These are phyloP conservation scores for Drechslera avenae DNA, from an alignment of 2,329 filamentous ascomycete genomes.

Conservation along the genomic window DNA sequence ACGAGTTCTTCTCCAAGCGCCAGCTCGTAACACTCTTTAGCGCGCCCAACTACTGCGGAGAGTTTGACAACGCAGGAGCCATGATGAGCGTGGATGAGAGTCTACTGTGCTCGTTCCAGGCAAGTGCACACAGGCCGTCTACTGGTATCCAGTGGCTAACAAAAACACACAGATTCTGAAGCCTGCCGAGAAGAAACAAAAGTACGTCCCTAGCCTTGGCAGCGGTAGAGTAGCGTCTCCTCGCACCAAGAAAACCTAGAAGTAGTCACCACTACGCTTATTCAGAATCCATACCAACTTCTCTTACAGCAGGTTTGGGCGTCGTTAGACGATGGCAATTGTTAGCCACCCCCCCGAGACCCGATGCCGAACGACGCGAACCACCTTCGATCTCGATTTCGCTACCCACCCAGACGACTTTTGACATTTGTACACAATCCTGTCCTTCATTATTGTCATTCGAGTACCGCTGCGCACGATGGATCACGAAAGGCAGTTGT, in stretches of 20 bases:
- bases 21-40: slow-evolving; percentile 97
- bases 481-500: slow-evolving; percentile 3
- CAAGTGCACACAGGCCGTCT: slow-evolving; percentile 47
- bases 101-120: slow-evolving; percentile 98
- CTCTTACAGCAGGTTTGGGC: slow-evolving; percentile 87
- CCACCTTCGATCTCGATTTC: slow-evolving; percentile 41
- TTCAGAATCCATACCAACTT: slow-evolving; percentile 53
- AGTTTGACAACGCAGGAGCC: slow-evolving; percentile 98
- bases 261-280: slow-evolving; percentile 55
- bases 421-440: slow-evolving; percentile 39
- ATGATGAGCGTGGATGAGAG: slow-evolving; percentile 99
- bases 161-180: slow-evolving; percentile 77
- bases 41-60: slow-evolving; percentile 98
- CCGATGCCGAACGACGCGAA: slow-evolving; percentile 39
- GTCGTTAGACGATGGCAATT: slow-evolving; percentile 68
- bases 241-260: slow-evolving; percentile 70
- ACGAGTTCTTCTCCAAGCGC: slow-evolving; percentile 99
- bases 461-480: slow-evolving; percentile 25
- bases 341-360: slow-evolving; percentile 41
- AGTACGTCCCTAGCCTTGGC: slow-evolving; percentile 86
- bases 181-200: slow-evolving; percentile 99
- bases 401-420: slow-evolving; percentile 37
- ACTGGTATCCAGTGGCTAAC: slow-evolving; percentile 22
- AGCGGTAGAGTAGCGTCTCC: slow-evolving; percentile 72
- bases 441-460: slow-evolving; percentile 27